Conservation (phyloP, 2,329 filamentous ascomycete species). For the Aspergillus caelatus region DNA sequence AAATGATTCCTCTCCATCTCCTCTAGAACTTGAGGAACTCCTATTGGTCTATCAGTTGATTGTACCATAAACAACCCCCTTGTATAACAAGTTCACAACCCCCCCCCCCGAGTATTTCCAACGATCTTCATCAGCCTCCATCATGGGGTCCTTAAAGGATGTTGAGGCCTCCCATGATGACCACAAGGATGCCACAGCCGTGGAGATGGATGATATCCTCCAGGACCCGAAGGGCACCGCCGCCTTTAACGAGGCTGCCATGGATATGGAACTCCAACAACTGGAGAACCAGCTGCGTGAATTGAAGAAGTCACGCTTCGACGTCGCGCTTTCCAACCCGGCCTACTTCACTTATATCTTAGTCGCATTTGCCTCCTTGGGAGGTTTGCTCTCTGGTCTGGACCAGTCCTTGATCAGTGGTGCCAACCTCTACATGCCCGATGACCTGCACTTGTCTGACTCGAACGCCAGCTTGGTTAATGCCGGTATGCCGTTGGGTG, state of each 20-base stretch:
- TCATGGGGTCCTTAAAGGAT: conserved; percentile 26
- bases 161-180: conserved; percentile 26
- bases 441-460: conserved; percentile 57
- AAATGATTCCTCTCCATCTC: neutral
- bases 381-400: conserved; percentile 70
- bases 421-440: conserved; percentile 65
- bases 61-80: neutral
- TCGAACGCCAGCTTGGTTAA: conserved; percentile 68
- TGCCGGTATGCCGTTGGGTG: conserved; percentile 71
- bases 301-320: conserved; percentile 24
- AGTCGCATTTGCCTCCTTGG: conserved; percentile 74
- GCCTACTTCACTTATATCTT: conserved; percentile 69
- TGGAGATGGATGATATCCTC: conserved; percentile 31
- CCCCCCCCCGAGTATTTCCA: neutral
- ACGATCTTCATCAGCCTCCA: conserved; percentile 12
- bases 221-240: conserved; percentile 26
- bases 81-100: neutral
- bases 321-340: conserved; percentile 63
- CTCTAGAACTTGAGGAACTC: neutral
- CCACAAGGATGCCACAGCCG: conserved; percentile 28
- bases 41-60: neutral
- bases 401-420: conserved; percentile 75
- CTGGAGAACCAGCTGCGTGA: conserved; percentile 32
- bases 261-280: conserved; percentile 34
- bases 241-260: conserved; percentile 31